Evolutionary conservation across 176 grass and related monocot species (phyloP), one percentile per base, ranked within the genome.

Genomic region (Musa itinerans): DNA sequence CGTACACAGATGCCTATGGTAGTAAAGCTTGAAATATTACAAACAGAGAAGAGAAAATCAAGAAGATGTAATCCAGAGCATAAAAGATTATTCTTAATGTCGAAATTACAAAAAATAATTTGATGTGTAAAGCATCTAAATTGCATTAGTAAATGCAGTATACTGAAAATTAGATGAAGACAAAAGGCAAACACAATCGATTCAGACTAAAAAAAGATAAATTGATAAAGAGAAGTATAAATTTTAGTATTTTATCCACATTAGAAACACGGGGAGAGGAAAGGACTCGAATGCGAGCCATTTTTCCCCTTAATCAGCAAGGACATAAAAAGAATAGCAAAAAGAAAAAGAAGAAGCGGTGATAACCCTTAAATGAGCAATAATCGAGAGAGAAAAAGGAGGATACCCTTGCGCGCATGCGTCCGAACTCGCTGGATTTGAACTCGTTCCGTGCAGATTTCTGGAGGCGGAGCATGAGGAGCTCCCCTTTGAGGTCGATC

Each of bases 401-500:
- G 34, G 19, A 15, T 86, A 99, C 91, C 90, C 84, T 87, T 81
- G 92, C 95, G 34, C 85, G 86, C 91, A 94, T 95, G 80, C 86
- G 84, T 76, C 85, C 9, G 74, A 99, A 94, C 54, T 90, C 84
- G 73, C 86, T 93, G 83, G 87, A 85, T 25, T 89, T 90, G 83
- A 89, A 99, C 78, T 99, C 90, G 76, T 99, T 92, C 80, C 88
- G 82, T 53, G 95, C 88, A 20, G 95, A 99, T 77, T 83, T 89
- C 82, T 89, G 92, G 21, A 99, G 95, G 61, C 88, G 88, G 81
- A 94, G 95, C 86, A 99, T 84, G 68, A 99, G 85, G 79, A 99
- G 84, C 84, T 99, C 95, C n/a, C 95, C 95, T 78, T 99, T 99
- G 49, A 99, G 85, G 84, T 92, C 95, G 20, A 99, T 81, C 15